Evolutionary conservation across 2,329 filamentous ascomycete genomes (phyloP).

Genomic region (Rhynchosporium graminicola): DNA sequence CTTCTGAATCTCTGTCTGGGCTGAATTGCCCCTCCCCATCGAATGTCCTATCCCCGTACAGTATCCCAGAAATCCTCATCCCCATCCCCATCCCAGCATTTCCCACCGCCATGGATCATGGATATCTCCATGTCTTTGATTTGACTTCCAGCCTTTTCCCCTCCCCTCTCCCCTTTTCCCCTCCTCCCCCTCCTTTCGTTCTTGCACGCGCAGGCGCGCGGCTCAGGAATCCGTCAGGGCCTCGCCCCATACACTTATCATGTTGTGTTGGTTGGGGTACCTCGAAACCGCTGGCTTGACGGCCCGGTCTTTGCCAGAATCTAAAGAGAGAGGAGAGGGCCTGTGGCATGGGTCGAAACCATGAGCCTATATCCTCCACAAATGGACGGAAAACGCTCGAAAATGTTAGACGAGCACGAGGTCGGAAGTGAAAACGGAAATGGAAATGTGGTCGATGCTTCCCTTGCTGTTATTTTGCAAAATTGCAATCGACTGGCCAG

Average conservation of each 20-base stretch:
- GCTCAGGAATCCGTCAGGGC: constrained; percentile 13
- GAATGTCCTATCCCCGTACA: neutral
- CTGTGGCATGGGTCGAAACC: neutral
- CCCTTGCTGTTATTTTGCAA: constrained; percentile 1
- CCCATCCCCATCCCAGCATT: neutral
- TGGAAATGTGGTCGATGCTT: neutral
- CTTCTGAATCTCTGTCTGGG: too few species aligned
- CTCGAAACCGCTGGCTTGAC: constrained; percentile 13
- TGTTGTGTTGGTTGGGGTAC: neutral
- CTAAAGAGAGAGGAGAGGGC: constrained; percentile 3
- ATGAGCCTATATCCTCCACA: constrained; percentile 14
- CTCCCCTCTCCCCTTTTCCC: constrained; percentile 1
- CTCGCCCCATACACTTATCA: neutral
- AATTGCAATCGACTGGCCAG: neutral
- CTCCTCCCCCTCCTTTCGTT: neutral
- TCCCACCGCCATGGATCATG: too few species aligned
- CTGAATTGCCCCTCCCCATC: too few species aligned
- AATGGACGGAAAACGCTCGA: neutral
- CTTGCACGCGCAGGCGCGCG: constrained; percentile 23
- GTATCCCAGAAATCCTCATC: neutral
- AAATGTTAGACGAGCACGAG: constrained; percentile 9
- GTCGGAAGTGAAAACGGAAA: neutral
- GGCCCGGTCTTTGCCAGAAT: constrained; percentile 17
- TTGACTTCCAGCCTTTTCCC: neutral
- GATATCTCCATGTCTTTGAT: too few species aligned